A percentile compares a stretch with the other conserved stretches of the same genome.
These are phyloP conservation scores for Ogataea pini DNA, from an alignment of 805 yeast genomes.

Conservation along the genomic window DNA sequence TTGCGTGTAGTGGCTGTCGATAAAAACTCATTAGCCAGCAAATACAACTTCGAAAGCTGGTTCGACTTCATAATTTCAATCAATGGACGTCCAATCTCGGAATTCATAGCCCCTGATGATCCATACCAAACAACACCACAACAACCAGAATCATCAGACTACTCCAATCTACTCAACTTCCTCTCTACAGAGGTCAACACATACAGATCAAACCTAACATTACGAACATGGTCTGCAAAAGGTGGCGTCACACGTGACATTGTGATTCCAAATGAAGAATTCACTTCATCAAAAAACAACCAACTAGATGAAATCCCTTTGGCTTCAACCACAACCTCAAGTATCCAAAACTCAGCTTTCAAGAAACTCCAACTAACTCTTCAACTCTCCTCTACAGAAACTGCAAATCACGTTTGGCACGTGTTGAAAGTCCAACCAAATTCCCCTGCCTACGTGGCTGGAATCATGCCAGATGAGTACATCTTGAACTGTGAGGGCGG, in stretches of 20 bases:
- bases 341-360: constrained; percentile 40
- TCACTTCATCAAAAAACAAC: constrained; percentile 18
- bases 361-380: constrained; percentile 62
- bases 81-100: constrained; percentile 64
- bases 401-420: constrained; percentile 86
- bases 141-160: constrained; percentile 17
- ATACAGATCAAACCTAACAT: constrained; percentile 37
- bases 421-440: constrained; percentile 69
- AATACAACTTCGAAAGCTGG: constrained; percentile 71
- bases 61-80: constrained; percentile 85
- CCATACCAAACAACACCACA: constrained; percentile 20
- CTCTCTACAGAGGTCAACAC: constrained; percentile 31
- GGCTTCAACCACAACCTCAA: constrained; percentile 19
- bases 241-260: constrained; percentile 64
- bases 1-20: constrained; percentile 57
- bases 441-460: constrained; percentile 83
- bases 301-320: constrained; percentile 34
- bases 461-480: constrained; percentile 84
- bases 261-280: constrained; percentile 32
- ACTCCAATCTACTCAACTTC: constrained; percentile 26
- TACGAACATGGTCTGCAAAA: constrained; percentile 84
- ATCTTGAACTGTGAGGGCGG: constrained; percentile 89
- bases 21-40: constrained; percentile 46
- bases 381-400: constrained; percentile 73
- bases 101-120: constrained; percentile 28